Evolutionary conservation across 169 alveolate genomes (phyloP).

Genomic region (Eimeria maxima): DNA sequence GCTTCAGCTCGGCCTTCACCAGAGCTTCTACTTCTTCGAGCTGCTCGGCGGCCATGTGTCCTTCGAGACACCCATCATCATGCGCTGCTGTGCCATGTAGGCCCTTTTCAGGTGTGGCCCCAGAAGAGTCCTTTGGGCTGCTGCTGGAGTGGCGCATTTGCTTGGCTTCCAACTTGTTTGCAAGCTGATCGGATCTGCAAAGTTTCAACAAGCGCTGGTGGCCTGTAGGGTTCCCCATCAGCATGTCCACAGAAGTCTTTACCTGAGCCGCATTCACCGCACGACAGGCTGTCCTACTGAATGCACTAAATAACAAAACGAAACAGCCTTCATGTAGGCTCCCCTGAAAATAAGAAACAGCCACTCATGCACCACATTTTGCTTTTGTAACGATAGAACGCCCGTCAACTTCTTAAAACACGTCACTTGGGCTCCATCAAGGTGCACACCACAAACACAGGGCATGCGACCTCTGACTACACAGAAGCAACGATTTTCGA

Average conservation of each 20-base stretch:
- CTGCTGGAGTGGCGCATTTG: background rate
- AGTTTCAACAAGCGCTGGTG: background rate
- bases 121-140: background rate
- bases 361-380: no score
- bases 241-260: background rate
- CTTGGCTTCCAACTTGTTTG: background rate
- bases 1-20: background rate
- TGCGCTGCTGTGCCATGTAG: background rate
- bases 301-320: no score
- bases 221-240: conserved; percentile 29
- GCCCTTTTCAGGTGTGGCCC: background rate
- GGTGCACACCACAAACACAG: background rate
- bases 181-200: conserved; percentile 8
- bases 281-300: background rate
- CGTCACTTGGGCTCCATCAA: no score
- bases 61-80: background rate
- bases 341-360: no score
- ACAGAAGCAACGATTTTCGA: background rate
- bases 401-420: no score
- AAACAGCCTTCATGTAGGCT: no score
- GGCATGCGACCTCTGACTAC: background rate
- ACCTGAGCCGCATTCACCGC: background rate
- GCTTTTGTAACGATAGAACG: no score
- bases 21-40: background rate
- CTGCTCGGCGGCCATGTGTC: background rate